These are phyloP conservation scores for Caryopteris hybrid DNA, from an alignment of 305 asterid species.

Conservation along the genomic window DNA sequence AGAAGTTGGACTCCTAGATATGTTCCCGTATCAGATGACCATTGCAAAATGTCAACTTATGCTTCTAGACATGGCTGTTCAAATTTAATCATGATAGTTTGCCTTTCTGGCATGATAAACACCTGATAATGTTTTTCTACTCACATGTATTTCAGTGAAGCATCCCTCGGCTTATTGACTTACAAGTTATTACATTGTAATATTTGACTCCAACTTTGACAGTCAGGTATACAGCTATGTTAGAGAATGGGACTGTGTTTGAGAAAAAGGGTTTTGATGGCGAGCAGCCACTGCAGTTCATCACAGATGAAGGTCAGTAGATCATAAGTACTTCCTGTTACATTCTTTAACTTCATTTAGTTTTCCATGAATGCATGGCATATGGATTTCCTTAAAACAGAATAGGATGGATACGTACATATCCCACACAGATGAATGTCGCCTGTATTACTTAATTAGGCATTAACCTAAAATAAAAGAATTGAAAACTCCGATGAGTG, in stretches of 20 bases:
- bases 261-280: slow-evolving; percentile 59
- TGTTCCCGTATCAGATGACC: neutral
- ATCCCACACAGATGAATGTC: neutral
- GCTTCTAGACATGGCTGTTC: neutral
- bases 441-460: neutral
- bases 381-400: neutral
- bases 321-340: slow-evolving; percentile 6
- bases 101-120: neutral
- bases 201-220: slow-evolving; percentile 16
- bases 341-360: neutral
- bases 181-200: slow-evolving; percentile 6
- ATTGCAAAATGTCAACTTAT: neutral
- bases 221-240: slow-evolving; percentile 63
- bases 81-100: neutral
- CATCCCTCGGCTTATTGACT: slow-evolving; percentile 9
- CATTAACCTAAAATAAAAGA: neutral
- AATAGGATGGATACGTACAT: neutral
- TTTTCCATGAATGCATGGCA: neutral
- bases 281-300: slow-evolving; percentile 44
- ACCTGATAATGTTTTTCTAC: neutral
- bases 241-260: slow-evolving; percentile 60
- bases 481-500: neutral
- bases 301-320: slow-evolving; percentile 67
- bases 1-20: neutral
- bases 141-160: neutral